Evolutionary conservation across 352 stramenopile species (phyloP), one percentile per base, ranked within the genome.

Genomic region (Thraustotheca clavata): DNA sequence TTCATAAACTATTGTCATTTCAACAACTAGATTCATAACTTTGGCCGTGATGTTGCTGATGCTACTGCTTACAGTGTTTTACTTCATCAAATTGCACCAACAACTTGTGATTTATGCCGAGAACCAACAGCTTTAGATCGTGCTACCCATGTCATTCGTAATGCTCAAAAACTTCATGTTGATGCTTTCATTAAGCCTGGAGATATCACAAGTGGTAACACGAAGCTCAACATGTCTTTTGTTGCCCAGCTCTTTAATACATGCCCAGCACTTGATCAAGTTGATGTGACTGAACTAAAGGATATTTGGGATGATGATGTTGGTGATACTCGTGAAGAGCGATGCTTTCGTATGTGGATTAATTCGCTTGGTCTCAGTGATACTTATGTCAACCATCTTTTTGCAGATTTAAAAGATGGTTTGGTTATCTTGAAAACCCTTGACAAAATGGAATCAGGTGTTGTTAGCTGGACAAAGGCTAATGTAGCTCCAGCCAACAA

Each of bases 221-320:
- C 87, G 22, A 96, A 96, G 78, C 75, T 97, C 14, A 93, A 95
- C 73, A 91, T 95, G 82, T 87, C 76, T 49, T 95, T 95, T 36
- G 82, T 91, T 31, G 86, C 86, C 4, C 86, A 95, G 76, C 76
- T 97, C 24, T 97, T 97, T 61, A 97, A 97, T 72, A 96, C 84
- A 35, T 95, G 89, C 39, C 86, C 83, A 11, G 87, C 86, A 8
- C 69, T 97, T 36, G 77, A 90, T 52, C 74, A 89, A 27, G 72
- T 91, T 27, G 83, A 89, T 57, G 85, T 94, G 8, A 89, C 93
- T 63, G 79, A 16, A 20, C 77, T 94, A 4, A 76, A 94, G 27
- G 87, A 96, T 47, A 81, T 95, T 46, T 52, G 91, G 69, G 91
- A 94, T 68, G 88, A 96, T 59, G 88, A 95, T 43, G 71, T 80